Conservation (phyloP, 441 rosid species). For the Euphorbia corollata region DNA sequence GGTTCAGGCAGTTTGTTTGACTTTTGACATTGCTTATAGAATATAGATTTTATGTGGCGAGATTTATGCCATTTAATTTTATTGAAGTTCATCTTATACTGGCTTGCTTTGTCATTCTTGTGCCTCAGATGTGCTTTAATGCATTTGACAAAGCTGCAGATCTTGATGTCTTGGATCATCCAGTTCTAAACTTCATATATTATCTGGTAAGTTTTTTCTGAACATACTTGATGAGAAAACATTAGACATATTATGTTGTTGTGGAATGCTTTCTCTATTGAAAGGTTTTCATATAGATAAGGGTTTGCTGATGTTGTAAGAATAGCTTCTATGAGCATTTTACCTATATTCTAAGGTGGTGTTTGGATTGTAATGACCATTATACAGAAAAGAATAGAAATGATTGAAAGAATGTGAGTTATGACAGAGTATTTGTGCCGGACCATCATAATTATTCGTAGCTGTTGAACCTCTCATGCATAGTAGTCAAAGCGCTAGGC, state of each 20-base stretch:
- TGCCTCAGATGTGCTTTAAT: constrained; percentile 64
- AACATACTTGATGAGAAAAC: neutral
- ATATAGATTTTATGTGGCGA: neutral
- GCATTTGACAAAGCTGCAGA: constrained; percentile 74
- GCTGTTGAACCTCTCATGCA: no score
- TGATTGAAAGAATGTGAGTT: no score
- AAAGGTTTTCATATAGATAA: neutral
- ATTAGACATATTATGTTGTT: neutral
- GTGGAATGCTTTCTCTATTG: neutral
- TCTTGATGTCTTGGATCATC: constrained; percentile 77
- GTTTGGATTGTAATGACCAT: no score
- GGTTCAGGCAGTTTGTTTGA: neutral
- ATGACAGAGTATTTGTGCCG: no score
- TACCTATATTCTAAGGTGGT: neutral
- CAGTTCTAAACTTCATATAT: constrained; percentile 69
- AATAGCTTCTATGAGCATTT: neutral
- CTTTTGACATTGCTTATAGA: neutral
- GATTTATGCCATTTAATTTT: neutral
- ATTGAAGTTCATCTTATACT: constrained; percentile 11
- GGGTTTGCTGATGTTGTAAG: neutral
- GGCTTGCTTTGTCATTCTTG: constrained; percentile 9
- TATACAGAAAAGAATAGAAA: no score
- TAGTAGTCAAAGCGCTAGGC: no score
- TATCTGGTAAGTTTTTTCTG: constrained; percentile 53
- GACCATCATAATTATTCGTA: no score